Conservation (phyloP, 129 eudicot species). For the Silybum marianum region DNA sequence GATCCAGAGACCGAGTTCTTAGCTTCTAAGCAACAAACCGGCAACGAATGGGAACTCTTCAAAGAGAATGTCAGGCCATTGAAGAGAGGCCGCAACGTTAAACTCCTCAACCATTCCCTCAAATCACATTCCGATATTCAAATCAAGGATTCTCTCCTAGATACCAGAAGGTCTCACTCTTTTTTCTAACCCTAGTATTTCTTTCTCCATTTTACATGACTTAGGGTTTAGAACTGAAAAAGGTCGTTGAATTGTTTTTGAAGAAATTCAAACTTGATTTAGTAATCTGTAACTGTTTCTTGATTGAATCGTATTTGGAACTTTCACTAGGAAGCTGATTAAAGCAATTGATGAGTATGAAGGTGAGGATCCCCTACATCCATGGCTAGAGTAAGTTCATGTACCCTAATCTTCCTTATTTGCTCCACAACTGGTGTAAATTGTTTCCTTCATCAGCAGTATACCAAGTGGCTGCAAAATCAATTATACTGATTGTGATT, state of each 20-base stretch:
- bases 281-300: background rate
- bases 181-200: background rate
- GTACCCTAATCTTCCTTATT: background rate
- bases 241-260: background rate
- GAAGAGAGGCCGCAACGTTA: constrained; percentile 84
- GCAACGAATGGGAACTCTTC: constrained; percentile 82
- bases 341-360: constrained; percentile 70
- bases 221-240: background rate
- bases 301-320: background rate
- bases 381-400: constrained; percentile 79
- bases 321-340: constrained; percentile 53
- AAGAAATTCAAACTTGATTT: background rate
- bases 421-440: background rate
- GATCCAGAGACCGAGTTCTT: constrained; percentile 81
- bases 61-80: constrained; percentile 90
- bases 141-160: constrained; percentile 54
- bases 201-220: background rate
- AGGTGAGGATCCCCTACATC: constrained; percentile 88
- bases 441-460: background rate
- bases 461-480: background rate
- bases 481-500: background rate
- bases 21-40: constrained; percentile 61
- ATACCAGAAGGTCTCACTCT: constrained; percentile 46
- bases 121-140: constrained; percentile 59
- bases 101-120: constrained; percentile 75